A percentile compares a stretch with the other conserved stretches of the same genome.
Conservation (phyloP, 352 stramenopile genomes). For the Pythium myriotylum region DNA sequence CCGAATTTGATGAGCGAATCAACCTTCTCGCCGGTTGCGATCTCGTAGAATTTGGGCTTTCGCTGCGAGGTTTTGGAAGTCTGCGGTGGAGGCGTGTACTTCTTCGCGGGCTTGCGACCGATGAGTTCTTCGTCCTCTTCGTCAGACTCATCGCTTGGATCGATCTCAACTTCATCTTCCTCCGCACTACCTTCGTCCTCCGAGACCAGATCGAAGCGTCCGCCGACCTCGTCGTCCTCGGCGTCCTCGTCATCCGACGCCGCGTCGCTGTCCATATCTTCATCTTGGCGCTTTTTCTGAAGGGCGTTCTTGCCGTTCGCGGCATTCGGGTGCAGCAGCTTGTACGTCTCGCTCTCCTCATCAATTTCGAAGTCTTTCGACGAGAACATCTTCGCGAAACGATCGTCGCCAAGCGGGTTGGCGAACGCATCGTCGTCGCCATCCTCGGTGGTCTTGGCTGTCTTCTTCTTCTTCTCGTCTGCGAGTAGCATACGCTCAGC, state of each 20-base stretch:
- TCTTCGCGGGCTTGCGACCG: constrained; percentile 26
- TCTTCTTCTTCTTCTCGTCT: constrained; percentile 75
- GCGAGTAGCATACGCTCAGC: constrained; percentile 82
- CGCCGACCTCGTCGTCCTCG: constrained; percentile 48
- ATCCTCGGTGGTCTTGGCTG: constrained; percentile 30
- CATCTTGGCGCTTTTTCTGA: constrained; percentile 57
- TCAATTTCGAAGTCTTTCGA: constrained; percentile 98
- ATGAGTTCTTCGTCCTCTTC: constrained; percentile 49
- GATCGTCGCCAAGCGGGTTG: constrained; percentile 94
- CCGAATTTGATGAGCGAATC: constrained; percentile 80
- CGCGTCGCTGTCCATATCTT: constrained; percentile 94
- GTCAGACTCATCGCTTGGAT: constrained; percentile 71
- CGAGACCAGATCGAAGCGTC: constrained; percentile 72
- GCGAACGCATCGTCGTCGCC: constrained; percentile 39
- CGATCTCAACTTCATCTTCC: constrained; percentile 39
- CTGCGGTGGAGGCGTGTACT: constrained; percentile 6
- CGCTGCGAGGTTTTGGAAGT: constrained; percentile 14
- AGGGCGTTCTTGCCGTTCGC: constrained; percentile 64
- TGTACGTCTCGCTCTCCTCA: constrained; percentile 96
- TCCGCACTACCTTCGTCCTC: constrained; percentile 54
- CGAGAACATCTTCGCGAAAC: constrained; percentile 97
- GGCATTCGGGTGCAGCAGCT: constrained; percentile 94
- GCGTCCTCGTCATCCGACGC: constrained; percentile 64
- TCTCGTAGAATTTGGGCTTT: constrained; percentile 88
- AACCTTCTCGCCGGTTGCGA: constrained; percentile 82